Percentiles rank a stretch among this genome's conserved stretches.
These are phyloP conservation scores for Capsicum baccatum DNA, from an alignment of 257 asterid genomes.

Conservation along the genomic window DNA sequence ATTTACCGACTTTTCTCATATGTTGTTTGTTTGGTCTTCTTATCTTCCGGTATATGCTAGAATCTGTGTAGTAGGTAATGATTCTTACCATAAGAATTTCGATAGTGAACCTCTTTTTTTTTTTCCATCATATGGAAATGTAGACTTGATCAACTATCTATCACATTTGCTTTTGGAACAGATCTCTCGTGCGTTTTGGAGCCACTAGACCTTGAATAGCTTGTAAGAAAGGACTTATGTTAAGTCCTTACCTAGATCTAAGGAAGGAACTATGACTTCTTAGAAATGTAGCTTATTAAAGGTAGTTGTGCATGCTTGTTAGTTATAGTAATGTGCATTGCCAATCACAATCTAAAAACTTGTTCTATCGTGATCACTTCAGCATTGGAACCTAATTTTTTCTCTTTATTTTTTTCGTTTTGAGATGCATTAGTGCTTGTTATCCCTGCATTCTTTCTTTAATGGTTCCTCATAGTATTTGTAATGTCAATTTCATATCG, in stretches of 20 bases:
- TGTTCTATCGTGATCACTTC: neutral
- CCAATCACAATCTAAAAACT: neutral
- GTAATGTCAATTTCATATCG: neutral
- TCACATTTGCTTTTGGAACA: neutral
- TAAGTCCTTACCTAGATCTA: neutral
- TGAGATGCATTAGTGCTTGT: slow-evolving; percentile 8
- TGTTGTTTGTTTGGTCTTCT: neutral
- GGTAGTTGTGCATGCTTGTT: neutral
- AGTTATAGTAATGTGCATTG: slow-evolving; percentile 12
- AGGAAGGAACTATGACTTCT: neutral
- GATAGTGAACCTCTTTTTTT: neutral
- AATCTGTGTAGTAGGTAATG: neutral
- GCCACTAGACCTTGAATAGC: neutral
- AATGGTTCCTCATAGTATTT: slow-evolving; percentile 8
- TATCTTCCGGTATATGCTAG: neutral
- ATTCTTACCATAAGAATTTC: neutral
- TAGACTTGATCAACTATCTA: neutral
- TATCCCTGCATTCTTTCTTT: neutral
- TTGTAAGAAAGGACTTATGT: neutral
- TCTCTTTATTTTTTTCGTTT: neutral
- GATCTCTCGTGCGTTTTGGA: neutral
- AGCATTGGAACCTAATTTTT: neutral
- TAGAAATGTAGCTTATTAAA: neutral
- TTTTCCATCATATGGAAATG: neutral
- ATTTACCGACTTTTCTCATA: neutral